Evolutionary conservation across 2,329 filamentous ascomycete species (phyloP).

Genomic region (Aspergillus pseudotamarii): DNA sequence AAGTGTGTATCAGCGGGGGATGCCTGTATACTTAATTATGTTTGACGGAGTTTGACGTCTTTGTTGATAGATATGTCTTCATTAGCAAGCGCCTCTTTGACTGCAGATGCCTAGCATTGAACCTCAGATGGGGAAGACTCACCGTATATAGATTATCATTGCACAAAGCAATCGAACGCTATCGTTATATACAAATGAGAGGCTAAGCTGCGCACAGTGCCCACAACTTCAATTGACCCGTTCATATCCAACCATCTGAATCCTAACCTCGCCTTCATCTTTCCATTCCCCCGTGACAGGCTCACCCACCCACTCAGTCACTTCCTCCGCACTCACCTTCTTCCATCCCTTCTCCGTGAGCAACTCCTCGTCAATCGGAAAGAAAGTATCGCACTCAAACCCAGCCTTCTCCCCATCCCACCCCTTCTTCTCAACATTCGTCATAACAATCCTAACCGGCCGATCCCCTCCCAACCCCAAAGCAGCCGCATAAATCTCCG

Average conservation of each 20-base stretch:
- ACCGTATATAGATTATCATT: not conserved
- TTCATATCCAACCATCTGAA: constrained; percentile 53
- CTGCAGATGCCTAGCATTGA: not conserved
- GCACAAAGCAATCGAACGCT: not conserved
- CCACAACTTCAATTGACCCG: constrained; percentile 20
- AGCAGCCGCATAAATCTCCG: constrained; percentile 77
- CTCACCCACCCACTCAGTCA: constrained; percentile 48
- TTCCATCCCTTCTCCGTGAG: constrained; percentile 34
- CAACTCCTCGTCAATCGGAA: constrained; percentile 44
- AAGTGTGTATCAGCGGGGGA: not conserved
- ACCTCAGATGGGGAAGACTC: not conserved
- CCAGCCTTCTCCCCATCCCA: constrained; percentile 19
- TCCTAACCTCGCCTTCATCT: constrained; percentile 52
- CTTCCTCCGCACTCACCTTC: constrained; percentile 35
- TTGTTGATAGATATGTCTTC: not conserved
- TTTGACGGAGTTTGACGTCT: not conserved
- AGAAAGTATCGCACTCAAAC: constrained; percentile 54
- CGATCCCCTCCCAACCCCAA: constrained; percentile 45
- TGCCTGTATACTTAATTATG: not conserved
- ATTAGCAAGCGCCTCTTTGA: not conserved
- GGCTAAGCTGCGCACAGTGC: not conserved
- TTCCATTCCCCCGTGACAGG: constrained; percentile 45
- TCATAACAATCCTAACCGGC: constrained; percentile 43
- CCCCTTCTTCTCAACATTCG: constrained; percentile 36
- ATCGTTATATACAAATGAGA: not conserved